Conservation (phyloP, 306 rosid species). For the Cicer judaicum region DNA sequence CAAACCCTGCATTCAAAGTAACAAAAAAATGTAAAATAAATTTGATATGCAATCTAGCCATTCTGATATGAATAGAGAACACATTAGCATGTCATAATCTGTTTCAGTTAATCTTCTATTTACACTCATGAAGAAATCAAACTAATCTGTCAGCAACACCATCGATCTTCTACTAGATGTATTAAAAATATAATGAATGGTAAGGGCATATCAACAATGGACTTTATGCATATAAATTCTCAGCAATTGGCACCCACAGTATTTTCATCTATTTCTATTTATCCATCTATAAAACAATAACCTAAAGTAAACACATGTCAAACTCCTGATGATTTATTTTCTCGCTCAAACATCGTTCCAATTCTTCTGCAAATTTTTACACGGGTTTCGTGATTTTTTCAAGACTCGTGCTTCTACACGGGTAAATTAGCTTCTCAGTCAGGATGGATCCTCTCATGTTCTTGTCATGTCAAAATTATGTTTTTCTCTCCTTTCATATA, state of each 20-base stretch:
- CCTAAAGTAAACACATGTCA: background rate
- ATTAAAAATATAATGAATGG: slow-evolving; percentile 2
- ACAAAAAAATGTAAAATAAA: slow-evolving; percentile 13
- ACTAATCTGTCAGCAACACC: slow-evolving; percentile 6
- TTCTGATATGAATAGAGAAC: slow-evolving; percentile 18
- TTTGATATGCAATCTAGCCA: background rate
- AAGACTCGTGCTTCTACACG: background rate
- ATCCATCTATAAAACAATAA: background rate
- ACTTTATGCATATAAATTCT: slow-evolving; percentile 26
- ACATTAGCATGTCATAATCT: slow-evolving; percentile 18
- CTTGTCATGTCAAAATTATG: background rate
- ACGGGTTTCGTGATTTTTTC: background rate
- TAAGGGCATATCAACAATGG: slow-evolving; percentile 22
- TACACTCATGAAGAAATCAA: slow-evolving; percentile 18
- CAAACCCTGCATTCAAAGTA: slow-evolving; percentile 31
- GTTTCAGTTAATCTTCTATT: slow-evolving; percentile 7
- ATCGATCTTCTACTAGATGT: background rate
- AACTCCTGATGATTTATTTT: background rate
- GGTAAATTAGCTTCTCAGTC: background rate
- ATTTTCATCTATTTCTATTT: background rate
- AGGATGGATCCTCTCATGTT: slow-evolving; percentile 2
- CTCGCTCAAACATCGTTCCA: background rate
- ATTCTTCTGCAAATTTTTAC: background rate
- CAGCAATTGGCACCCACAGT: background rate
- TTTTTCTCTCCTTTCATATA: background rate